phyloP scores from a whole-genome alignment of 805 yeast species.

The Yamadazyma takamatsuzukensis region DNA sequence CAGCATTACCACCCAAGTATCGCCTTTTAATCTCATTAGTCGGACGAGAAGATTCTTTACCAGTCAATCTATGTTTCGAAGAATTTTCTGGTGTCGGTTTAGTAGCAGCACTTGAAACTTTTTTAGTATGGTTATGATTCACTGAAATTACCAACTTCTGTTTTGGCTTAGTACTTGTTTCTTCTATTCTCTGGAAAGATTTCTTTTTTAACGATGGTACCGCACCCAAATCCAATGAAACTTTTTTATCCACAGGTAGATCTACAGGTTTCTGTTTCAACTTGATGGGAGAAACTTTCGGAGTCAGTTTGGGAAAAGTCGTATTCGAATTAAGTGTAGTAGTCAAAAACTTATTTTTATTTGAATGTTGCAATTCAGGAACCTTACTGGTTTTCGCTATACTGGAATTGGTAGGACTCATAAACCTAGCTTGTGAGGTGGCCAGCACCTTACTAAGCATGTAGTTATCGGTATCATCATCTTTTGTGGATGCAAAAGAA shows the following conservation, averaged over 20 bases:
- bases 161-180: slow-evolving; percentile 21
- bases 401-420: slow-evolving; percentile 29
- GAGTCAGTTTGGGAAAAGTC: slow-evolving; percentile 20
- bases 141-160: slow-evolving; percentile 24
- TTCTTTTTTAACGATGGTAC: slow-evolving; percentile 23
- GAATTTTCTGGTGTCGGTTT: background rate
- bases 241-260: slow-evolving; percentile 13
- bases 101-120: slow-evolving; percentile 1
- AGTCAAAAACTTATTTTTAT: slow-evolving; percentile 32
- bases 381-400: slow-evolving; percentile 20
- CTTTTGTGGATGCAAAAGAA: slow-evolving; percentile 10
- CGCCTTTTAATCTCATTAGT: slow-evolving; percentile 11
- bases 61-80: background rate
- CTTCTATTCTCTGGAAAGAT: slow-evolving; percentile 25
- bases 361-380: slow-evolving; percentile 7
- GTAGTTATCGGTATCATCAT: slow-evolving; percentile 5
- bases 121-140: slow-evolving; percentile 16
- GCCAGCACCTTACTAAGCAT: slow-evolving; percentile 3
- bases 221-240: slow-evolving; percentile 14
- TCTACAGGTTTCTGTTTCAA: slow-evolving; percentile 8
- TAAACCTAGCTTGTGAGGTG: slow-evolving; percentile 14
- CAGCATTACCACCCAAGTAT: slow-evolving; percentile 24
- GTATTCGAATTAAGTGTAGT: slow-evolving; percentile 33
- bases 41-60: background rate
- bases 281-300: slow-evolving; percentile 10